Percentiles rank a stretch among this genome's conserved stretches.
Evolutionary conservation across 371 early-diverging fungal genomes (phyloP).

Genomic region (Mucor saturninus): DNA sequence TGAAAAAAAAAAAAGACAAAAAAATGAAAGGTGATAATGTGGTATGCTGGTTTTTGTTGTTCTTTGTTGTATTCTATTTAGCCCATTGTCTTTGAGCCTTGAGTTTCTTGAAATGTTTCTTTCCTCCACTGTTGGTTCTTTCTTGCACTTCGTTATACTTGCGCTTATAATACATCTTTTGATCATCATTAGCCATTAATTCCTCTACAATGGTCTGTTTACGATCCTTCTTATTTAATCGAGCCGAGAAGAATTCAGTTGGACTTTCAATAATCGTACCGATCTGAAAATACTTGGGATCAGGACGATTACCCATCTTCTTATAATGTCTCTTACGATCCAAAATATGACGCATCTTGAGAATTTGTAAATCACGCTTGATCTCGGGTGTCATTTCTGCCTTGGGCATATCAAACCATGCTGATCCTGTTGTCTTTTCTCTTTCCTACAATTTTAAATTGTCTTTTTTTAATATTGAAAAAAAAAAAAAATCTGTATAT

Average conservation of each 20-base stretch:
- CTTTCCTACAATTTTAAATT: conserved; percentile 42
- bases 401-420: conserved; percentile 95
- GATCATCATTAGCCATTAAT: conserved; percentile 76
- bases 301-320: conserved; percentile 67
- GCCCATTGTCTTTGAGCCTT: conserved; percentile 36
- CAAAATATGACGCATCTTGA: conserved; percentile 86
- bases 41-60: neutral
- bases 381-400: conserved; percentile 86
- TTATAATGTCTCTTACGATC: conserved; percentile 95
- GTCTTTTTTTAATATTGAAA: too few relatives aligned
- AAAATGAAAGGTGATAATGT: neutral
- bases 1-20: neutral
- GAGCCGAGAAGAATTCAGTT: conserved; percentile 85
- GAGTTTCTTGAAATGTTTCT: conserved; percentile 60
- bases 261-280: conserved; percentile 92
- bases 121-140: conserved; percentile 64
- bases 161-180: conserved; percentile 82
- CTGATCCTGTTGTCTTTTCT: conserved; percentile 71
- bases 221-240: conserved; percentile 86
- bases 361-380: conserved; percentile 85
- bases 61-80: conserved; percentile 1
- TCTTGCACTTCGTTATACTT: conserved; percentile 82
- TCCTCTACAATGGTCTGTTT: conserved; percentile 87
- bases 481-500: too few relatives aligned
- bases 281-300: conserved; percentile 92